Evolutionary conservation across 1,139 yeast genomes (phyloP).

Genomic region (Komagataea norvegica): DNA sequence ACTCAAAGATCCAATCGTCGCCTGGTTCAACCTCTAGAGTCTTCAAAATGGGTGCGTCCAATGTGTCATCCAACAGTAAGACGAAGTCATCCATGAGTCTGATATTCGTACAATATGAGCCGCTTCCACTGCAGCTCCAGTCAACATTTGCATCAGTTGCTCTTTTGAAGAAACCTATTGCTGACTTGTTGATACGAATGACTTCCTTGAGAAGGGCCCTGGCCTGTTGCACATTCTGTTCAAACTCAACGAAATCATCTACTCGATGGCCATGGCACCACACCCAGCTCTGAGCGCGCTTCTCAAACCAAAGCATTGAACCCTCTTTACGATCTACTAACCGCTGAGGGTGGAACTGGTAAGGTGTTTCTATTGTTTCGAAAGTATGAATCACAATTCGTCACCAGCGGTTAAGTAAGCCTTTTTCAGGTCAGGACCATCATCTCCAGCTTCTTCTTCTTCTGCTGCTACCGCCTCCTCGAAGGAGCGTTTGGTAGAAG

Average conservation of each 20-base stretch:
- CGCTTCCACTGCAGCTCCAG: constrained; percentile 3
- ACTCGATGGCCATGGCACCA: constrained; percentile 2
- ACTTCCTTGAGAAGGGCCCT: constrained; percentile 11
- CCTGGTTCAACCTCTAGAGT: not conserved
- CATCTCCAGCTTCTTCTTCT: not conserved
- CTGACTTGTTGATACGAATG: constrained; percentile 12
- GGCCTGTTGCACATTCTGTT: constrained; percentile 2
- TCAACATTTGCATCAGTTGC: constrained; percentile 1
- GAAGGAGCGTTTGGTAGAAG: constrained; percentile 1
- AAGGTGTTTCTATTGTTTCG: too few relatives aligned
- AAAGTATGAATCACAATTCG: too few relatives aligned
- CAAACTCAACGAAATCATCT: constrained; percentile 3
- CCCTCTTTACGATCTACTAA: too few relatives aligned
- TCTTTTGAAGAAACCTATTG: constrained; percentile 12
- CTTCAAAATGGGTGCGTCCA: too few relatives aligned
- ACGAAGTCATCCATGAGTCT: not conserved
- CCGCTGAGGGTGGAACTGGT: too few relatives aligned
- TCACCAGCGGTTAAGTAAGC: too few relatives aligned
- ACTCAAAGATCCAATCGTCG: not conserved
- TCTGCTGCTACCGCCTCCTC: not conserved
- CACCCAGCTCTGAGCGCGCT: constrained; percentile 1
- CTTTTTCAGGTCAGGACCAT: too few relatives aligned
- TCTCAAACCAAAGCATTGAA: constrained; percentile 4
- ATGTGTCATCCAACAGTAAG: not conserved
- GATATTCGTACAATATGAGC: too few relatives aligned